phyloP scores from a whole-genome alignment of 352 stramenopile genomes.

The Plasmopara muralis region DNA sequence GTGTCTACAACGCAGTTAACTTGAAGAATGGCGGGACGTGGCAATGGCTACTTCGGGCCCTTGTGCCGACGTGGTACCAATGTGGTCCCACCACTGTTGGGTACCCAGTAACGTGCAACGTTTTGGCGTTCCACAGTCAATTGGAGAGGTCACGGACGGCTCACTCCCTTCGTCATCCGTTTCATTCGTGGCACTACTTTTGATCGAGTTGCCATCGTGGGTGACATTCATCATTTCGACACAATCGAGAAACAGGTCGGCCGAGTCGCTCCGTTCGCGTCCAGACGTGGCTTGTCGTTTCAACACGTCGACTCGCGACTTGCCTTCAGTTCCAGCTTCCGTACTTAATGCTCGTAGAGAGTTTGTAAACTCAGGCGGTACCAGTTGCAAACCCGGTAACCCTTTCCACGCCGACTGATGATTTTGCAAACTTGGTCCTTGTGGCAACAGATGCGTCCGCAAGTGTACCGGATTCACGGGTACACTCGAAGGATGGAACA shows the following conservation, averaged over 20 bases:
- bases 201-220: constrained; percentile 21
- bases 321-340: constrained; percentile 11
- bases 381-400: constrained; percentile 29
- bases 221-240: constrained; percentile 68
- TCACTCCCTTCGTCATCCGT: constrained; percentile 26
- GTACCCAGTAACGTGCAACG: constrained; percentile 11
- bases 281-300: constrained; percentile 19
- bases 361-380: constrained; percentile 8
- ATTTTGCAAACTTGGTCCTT: constrained; percentile 41
- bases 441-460: constrained; percentile 3
- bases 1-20: no score
- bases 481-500: constrained; percentile 1
- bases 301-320: constrained; percentile 48
- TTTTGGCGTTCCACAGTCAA: constrained; percentile 19
- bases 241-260: constrained; percentile 79
- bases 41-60: no score
- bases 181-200: constrained; percentile 11
- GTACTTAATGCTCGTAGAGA: neutral
- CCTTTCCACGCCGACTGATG: constrained; percentile 50
- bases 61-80: neutral
- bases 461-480: constrained; percentile 1
- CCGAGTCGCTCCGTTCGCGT: constrained; percentile 62
- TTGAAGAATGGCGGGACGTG: no score
- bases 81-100: constrained; percentile 20
- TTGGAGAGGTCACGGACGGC: constrained; percentile 9